A percentile compares a stretch with the other conserved stretches of the same genome.
Conservation (phyloP, 2,329 filamentous ascomycete species). For the Fusarium torreyae region DNA sequence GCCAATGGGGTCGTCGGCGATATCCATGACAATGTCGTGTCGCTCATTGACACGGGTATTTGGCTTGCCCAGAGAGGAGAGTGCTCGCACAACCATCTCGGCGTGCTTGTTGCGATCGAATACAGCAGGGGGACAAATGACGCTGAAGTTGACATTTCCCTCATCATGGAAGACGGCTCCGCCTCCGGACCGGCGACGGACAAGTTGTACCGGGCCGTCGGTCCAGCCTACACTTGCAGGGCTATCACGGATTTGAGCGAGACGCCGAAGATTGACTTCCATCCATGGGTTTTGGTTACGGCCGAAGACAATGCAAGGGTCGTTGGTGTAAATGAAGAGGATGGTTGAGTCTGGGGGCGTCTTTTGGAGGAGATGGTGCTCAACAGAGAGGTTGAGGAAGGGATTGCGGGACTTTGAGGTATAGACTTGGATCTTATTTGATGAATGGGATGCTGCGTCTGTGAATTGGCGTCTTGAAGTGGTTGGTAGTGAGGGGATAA, state of each 20-base stretch:
- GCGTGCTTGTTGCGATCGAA: constrained; percentile 93
- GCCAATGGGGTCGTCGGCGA: constrained; percentile 35
- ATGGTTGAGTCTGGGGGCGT: constrained; percentile 80
- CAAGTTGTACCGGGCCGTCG: constrained; percentile 67
- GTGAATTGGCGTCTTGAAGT: constrained; percentile 53
- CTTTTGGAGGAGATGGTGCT: constrained; percentile 88
- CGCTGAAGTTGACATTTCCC: constrained; percentile 95
- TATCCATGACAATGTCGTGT: constrained; percentile 90
- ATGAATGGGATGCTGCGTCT: constrained; percentile 59
- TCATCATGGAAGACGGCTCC: constrained; percentile 94
- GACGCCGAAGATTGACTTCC: constrained; percentile 81
- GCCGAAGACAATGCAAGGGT: constrained; percentile 90
- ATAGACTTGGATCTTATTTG: constrained; percentile 76
- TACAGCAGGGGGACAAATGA: constrained; percentile 81
- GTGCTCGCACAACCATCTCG: constrained; percentile 90
- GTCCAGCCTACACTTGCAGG: constrained; percentile 47
- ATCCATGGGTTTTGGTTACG: constrained; percentile 99
- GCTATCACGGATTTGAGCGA: constrained; percentile 57
- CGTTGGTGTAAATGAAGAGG: constrained; percentile 90
- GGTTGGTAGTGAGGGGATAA: constrained; percentile 20
- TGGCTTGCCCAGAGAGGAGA: constrained; percentile 71
- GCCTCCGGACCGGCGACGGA: constrained; percentile 88
- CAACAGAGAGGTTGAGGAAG: constrained; percentile 92
- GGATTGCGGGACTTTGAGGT: constrained; percentile 79
- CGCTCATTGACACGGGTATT: constrained; percentile 85